phyloP scores from a whole-genome alignment of 1,284 basidiomycete genomes.

The Ceratobasidium sp. region DNA sequence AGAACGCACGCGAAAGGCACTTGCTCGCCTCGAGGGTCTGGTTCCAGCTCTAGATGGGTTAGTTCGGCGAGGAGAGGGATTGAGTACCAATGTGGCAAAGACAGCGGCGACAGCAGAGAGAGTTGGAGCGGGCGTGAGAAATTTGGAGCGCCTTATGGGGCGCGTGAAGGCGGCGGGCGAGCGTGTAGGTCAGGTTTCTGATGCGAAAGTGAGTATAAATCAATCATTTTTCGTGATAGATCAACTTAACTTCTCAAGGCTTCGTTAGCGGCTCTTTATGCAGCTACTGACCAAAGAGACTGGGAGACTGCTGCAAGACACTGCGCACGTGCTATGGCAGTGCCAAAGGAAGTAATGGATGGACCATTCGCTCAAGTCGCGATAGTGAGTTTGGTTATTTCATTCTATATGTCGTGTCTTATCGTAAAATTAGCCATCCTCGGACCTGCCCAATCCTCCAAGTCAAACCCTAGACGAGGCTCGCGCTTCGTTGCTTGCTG shows the following conservation, averaged over 20 bases:
- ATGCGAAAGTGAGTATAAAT: constrained; percentile 77
- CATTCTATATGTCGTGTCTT: neutral
- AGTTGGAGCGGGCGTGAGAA: constrained; percentile 88
- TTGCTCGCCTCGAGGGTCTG: constrained; percentile 74
- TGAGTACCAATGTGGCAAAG: constrained; percentile 70
- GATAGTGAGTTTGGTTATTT: constrained; percentile 71
- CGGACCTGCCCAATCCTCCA: constrained; percentile 88
- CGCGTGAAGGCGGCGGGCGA: constrained; percentile 87
- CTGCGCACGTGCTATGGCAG: constrained; percentile 88
- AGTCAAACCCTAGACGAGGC: constrained; percentile 83
- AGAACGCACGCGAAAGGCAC: constrained; percentile 74
- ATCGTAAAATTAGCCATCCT: constrained; percentile 76
- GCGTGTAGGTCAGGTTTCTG: constrained; percentile 87
- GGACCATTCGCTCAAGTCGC: constrained; percentile 89
- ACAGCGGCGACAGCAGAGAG: constrained; percentile 88
- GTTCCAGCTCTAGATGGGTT: constrained; percentile 74
- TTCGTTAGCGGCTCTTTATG: constrained; percentile 80
- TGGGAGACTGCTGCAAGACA: constrained; percentile 96
- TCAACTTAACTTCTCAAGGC: constrained; percentile 64
- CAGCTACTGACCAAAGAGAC: constrained; percentile 85
- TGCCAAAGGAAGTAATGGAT: constrained; percentile 81
- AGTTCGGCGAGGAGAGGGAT: constrained; percentile 69
- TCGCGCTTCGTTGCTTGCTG: constrained; percentile 78
- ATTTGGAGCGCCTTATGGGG: constrained; percentile 91
- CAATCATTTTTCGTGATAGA: constrained; percentile 17